Conservation (phyloP, 2,329 filamentous ascomycete species). For the Clarireedia sp. region DNA sequence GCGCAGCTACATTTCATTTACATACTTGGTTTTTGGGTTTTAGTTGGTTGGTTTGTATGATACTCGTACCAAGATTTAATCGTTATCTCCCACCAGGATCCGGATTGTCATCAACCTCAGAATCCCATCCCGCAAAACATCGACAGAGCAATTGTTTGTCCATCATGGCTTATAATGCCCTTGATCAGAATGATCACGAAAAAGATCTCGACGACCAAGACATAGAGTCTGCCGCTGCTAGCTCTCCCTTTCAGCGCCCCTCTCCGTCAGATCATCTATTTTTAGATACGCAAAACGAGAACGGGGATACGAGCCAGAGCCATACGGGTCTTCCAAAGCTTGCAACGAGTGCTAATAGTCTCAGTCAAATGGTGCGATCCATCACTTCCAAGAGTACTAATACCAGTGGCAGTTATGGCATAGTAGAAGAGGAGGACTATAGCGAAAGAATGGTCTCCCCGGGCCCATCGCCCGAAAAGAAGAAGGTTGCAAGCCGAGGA, state of each 20-base stretch:
- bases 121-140: neutral
- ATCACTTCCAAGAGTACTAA: constrained; percentile 13
- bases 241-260: constrained; percentile 6
- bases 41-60: too few relatives aligned
- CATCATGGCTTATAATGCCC: constrained; percentile 13
- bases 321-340: constrained; percentile 5
- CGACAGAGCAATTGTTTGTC: neutral
- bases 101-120: neutral
- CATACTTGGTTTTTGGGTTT: too few relatives aligned
- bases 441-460: constrained; percentile 4
- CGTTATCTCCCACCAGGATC: too few relatives aligned
- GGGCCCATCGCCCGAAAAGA: constrained; percentile 1
- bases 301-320: constrained; percentile 13
- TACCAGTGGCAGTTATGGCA: constrained; percentile 14
- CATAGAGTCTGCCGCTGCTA: neutral
- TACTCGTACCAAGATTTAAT: too few relatives aligned
- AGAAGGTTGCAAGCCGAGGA: constrained; percentile 5
- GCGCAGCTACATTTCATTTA: too few relatives aligned
- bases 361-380: constrained; percentile 12
- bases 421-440: constrained; percentile 19
- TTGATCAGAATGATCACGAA: constrained; percentile 11
- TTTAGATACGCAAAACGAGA: constrained; percentile 15
- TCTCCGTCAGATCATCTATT: constrained; percentile 16
- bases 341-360: neutral
- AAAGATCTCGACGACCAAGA: constrained; percentile 4